These are phyloP conservation scores for Cantharellus anzutake DNA, from an alignment of 768 basidiomycete genomes.

Conservation along the genomic window DNA sequence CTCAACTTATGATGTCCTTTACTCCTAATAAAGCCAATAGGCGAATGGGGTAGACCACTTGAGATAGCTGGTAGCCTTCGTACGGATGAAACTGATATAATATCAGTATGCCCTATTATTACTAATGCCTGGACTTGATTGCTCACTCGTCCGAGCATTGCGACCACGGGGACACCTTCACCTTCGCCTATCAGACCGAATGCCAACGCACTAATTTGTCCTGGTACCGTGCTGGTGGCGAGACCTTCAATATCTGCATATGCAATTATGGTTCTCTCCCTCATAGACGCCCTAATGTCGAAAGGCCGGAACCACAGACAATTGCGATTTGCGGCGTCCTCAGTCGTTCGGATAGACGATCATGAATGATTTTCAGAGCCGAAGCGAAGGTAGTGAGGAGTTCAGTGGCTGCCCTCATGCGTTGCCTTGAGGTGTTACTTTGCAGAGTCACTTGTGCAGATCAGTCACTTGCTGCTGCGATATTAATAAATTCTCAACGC, in stretches of 20 bases:
- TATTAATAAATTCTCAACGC: too few species aligned
- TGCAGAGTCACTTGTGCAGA: too few species aligned
- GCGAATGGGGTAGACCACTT: constrained; percentile 61
- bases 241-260: constrained; percentile 60
- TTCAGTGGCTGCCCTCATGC: background rate
- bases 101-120: background rate
- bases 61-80: constrained; percentile 55
- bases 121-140: background rate
- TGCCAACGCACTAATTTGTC: constrained; percentile 62
- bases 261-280: constrained; percentile 23
- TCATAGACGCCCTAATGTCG: constrained; percentile 37
- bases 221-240: constrained; percentile 55
- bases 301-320: constrained; percentile 73
- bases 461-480: too few species aligned
- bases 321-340: constrained; percentile 54
- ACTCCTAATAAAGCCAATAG: constrained; percentile 64
- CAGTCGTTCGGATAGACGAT: constrained; percentile 17
- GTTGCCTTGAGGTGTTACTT: too few species aligned
- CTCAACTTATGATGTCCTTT: constrained; percentile 53
- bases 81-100: constrained; percentile 56
- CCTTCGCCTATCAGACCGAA: constrained; percentile 55
- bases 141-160: constrained; percentile 70
- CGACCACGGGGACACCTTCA: constrained; percentile 59
- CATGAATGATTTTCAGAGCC: constrained; percentile 9
- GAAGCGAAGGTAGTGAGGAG: constrained; percentile 3